Base-by-base conservation (phyloP, 371 early-diverging fungal genomes). In the Chytridium lagenaria region DNA sequence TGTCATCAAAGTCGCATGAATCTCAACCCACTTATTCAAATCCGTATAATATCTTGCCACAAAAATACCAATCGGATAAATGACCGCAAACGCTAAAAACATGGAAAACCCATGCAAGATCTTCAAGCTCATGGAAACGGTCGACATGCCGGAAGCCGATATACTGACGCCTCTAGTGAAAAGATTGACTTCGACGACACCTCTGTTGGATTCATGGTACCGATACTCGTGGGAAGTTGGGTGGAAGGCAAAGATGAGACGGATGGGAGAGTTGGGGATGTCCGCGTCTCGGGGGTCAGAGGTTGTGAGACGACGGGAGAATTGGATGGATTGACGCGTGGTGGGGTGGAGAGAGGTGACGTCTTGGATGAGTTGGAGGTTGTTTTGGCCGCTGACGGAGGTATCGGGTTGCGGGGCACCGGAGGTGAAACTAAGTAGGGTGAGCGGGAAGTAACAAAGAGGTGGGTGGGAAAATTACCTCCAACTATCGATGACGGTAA, bases 61-160 rank as follows among this genome's bases (percentile, higher is more conserved):
- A 66, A 72, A 79, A n/a, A 83, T 79, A 23, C 81, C 83, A 33
- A 77, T 37, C 1, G 83, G 83, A 69, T 74, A 80, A 33, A 79
- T 37, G 55, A 79, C 69, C 19, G 68, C 76, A 70, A 78, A 80
- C 2, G 77, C 72, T n/a, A 77, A 50, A 44, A 68, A 77, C 81
- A 83, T 78, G 0, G 68, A 57, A 37, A 75, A n/a, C 1, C 83
- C 81, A 66, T 83, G 83, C 30, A 81, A 55, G 50, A 77, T 52
- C 44, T 74, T 66, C 26, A 80, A 55, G 34, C 68, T 69, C 12
- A 57, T 30, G 34, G 23, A 49, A 40, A 50, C 16, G 2, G 51
- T 5, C 26, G 1, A 3, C 16, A 39, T 1, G 3, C 38, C 38
- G 22, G 51, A 40, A 3, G 64, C 50, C 23, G 50, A 19, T 30